Evolutionary conservation across 805 yeast species (phyloP), one percentile per base, ranked within the genome.

Genomic region (Ogataea wickerhamii): DNA sequence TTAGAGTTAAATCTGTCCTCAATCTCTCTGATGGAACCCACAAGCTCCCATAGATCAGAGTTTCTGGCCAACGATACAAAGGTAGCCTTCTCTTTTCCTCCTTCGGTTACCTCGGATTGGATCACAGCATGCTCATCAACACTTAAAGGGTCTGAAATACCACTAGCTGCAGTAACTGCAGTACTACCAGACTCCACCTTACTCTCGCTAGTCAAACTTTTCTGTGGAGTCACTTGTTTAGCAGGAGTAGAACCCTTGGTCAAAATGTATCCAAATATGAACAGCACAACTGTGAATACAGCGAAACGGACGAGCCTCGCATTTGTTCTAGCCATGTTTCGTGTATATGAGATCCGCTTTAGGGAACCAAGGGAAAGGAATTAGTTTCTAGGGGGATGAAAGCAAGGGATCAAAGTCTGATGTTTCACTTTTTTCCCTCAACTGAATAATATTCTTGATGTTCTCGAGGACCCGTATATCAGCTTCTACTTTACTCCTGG

Each of bases 1-100:
- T 84, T 73, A 13, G 66, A 58, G 68, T 91, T 91, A 71, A 93
- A 91, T 46, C 96, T 71, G 61, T 88, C 97, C 64, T 91, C 97
- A 38, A 89, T 74, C 33, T 80, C 75, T 60, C 86, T 72, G 43
- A 86, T 82, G 6, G 94, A 78, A 22, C 68, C 74, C 31, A 77
- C 64, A 36, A 86, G 63, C 18, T 72, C 71, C 64, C 74, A 70
- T 40, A 86, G 60, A 56, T 86, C 95, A n/a, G 66, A 52, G 60
- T 85, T 84, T 65, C 94, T 72, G 10, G 89, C 93, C 51, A 86
- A 68, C 0, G 91, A 73, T 13, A 86, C 88, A 60, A 87, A 84
- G 2, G 94, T 80, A 12, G 95, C 95, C 58, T 77, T 80, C 39
- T 73, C 80, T 50, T 74, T 74, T 12, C 56, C 58, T 24, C 49